Percentiles rank a stretch among this genome's conserved stretches.
These are phyloP conservation scores for Calonectria pauciramosa DNA, from an alignment of 2,329 filamentous ascomycete genomes.

Conservation along the genomic window DNA sequence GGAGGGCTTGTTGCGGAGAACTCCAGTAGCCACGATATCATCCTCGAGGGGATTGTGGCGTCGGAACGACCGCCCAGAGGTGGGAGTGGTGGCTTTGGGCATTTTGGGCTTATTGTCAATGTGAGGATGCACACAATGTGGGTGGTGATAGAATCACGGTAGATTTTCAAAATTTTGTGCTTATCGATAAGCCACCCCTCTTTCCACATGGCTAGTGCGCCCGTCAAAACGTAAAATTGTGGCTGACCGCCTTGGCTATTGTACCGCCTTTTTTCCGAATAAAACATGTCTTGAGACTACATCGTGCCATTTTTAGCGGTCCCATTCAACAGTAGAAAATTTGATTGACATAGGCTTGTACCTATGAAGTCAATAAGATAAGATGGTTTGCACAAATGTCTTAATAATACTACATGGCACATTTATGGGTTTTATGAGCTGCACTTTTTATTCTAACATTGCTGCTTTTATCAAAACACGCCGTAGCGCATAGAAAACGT, in stretches of 20 bases:
- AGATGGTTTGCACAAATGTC: neutral
- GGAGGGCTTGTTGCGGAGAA: constrained; percentile 80
- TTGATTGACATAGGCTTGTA: neutral
- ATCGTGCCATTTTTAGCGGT: neutral
- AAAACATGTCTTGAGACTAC: neutral
- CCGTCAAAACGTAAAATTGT: constrained; percentile 11
- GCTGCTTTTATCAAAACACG: neutral
- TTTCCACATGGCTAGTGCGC: constrained; percentile 46
- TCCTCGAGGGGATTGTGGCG: constrained; percentile 94
- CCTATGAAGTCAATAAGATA: neutral
- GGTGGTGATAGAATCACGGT: constrained; percentile 37
- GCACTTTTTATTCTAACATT: neutral
- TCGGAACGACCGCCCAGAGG: constrained; percentile 69
- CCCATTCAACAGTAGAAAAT: neutral
- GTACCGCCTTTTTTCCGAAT: constrained; percentile 5
- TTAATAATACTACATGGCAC: neutral
- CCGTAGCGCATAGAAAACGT: neutral
- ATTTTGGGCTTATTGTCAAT: constrained; percentile 62
- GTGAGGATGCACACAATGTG: constrained; percentile 34
- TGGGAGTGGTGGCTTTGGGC: constrained; percentile 81
- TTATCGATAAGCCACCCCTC: constrained; percentile 58
- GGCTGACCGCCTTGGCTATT: constrained; percentile 51
- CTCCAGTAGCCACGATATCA: constrained; percentile 80
- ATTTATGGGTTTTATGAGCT: neutral
- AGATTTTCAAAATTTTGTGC: constrained; percentile 53